Conservation (phyloP, 208 protist species). For the Trypanosoma brucei region DNA sequence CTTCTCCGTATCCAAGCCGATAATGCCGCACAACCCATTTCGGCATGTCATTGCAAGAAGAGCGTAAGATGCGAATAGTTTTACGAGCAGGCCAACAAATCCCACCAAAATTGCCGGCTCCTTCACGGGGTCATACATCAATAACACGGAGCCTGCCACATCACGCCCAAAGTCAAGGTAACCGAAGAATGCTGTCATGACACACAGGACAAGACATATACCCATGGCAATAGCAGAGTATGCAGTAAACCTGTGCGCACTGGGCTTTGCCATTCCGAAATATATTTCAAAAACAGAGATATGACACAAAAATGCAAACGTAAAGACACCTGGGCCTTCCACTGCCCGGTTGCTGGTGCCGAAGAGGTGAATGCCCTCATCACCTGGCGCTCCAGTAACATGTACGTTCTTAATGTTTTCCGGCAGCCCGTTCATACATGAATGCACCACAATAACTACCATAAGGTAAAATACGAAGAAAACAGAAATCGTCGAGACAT, state of each 20-base stretch:
- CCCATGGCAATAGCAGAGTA: slow-evolving; percentile 32
- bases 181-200: slow-evolving; percentile 45
- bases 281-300: slow-evolving; percentile 45
- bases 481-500: slow-evolving; percentile 44
- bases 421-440: slow-evolving; percentile 28
- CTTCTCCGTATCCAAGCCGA: slow-evolving; percentile 39
- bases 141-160: slow-evolving; percentile 42
- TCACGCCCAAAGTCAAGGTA: slow-evolving; percentile 56
- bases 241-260: slow-evolving; percentile 32
- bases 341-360: slow-evolving; percentile 10
- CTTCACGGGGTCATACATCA: slow-evolving; percentile 54
- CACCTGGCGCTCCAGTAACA: neutral
- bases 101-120: slow-evolving; percentile 46
- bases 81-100: slow-evolving; percentile 62
- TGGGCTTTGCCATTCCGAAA: slow-evolving; percentile 34
- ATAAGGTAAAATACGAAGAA: slow-evolving; percentile 59
- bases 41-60: slow-evolving; percentile 55
- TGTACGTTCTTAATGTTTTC: neutral
- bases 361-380: slow-evolving; percentile 8
- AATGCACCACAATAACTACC: slow-evolving; percentile 39
- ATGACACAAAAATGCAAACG: slow-evolving; percentile 57
- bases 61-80: slow-evolving; percentile 48
- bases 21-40: slow-evolving; percentile 52
- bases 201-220: slow-evolving; percentile 59
- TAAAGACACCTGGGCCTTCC: slow-evolving; percentile 12